Base-by-base conservation (phyloP, 1,284 basidiomycete genomes). In the Inonotus hispidus region DNA sequence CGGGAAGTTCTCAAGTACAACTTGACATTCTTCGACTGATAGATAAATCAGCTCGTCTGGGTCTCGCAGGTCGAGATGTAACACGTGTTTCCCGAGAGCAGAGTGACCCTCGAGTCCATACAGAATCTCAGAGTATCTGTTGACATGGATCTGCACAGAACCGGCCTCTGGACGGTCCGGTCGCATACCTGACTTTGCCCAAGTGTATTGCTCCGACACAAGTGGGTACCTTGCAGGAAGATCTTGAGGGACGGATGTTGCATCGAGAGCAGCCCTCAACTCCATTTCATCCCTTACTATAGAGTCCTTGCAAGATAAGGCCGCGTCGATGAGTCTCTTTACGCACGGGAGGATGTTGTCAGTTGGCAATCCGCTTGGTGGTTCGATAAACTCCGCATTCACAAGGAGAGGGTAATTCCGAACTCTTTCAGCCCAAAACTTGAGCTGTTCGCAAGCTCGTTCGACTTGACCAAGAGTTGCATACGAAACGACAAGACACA, bases 31-130 rank as follows among this genome's bases (percentile, higher is more conserved):
- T 11, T 55, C 59, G 16, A 54, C 29, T 19, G 53, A 38, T 10
- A 60, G 32, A 14, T 19, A 19, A 29, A 60, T 47, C 4, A 23
- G 1, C 5, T 41, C 43, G 0, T 47, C 6, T 2, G 53, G 23
- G 21, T 56, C 53, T 1, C 53, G 53, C 11, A 60, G 38, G 11
- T 60, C 53, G n/a, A 60, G 29, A 11, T 49, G 53, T 23, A 27
- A 55, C 23, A 60, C 25, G 37, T 46, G 37, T 16, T 16, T 21
- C 23, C 59, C 53, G 7, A 60, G 43, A 5, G 35, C 35, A n/a
- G 14, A 29, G 32, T 60, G 53, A 21, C 59, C 59, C 35, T 60
- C 59, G 16, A 60, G 27, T 7, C 59, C 59, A 19, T 35, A 60
- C 2, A 60, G 23, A 1, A 60, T 49, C 14, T 54, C 29, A 13